These are phyloP conservation scores for Harringtonia lauricola DNA, from an alignment of 2,329 filamentous ascomycete species.

Conservation along the genomic window DNA sequence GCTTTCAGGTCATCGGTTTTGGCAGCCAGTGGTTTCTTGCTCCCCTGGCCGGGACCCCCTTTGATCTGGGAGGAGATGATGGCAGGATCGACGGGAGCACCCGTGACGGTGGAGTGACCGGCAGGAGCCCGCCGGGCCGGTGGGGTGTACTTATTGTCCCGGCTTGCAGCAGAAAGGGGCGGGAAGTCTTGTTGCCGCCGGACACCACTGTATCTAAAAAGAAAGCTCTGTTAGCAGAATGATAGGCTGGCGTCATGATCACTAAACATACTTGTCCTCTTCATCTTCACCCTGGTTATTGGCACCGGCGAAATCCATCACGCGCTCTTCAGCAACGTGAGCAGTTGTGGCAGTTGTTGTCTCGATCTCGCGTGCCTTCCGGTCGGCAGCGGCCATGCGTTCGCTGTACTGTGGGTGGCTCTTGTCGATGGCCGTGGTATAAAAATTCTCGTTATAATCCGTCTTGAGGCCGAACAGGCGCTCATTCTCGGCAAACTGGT, in stretches of 20 bases:
- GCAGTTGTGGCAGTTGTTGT: conserved; percentile 59
- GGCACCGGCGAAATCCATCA: conserved; percentile 53
- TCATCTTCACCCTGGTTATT: conserved; percentile 67
- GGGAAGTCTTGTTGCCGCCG: conserved; percentile 62
- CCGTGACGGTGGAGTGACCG: conserved; percentile 59
- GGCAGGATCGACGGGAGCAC: conserved; percentile 73
- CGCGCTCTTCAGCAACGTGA: conserved; percentile 84
- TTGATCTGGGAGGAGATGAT: conserved; percentile 82
- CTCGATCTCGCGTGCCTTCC: conserved; percentile 84
- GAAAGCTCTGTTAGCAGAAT: no score
- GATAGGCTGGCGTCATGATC: background rate
- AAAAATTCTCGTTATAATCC: conserved; percentile 88
- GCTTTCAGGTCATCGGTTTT: conserved; percentile 26
- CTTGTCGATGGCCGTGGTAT: conserved; percentile 85
- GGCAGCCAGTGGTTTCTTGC: conserved; percentile 24
- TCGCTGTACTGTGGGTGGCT: conserved; percentile 72
- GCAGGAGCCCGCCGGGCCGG: conserved; percentile 76
- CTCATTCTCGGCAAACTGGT: conserved; percentile 90
- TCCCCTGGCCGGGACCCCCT: conserved; percentile 20
- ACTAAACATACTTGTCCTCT: conserved; percentile 67
- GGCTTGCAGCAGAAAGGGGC: conserved; percentile 41
- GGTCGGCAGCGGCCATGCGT: conserved; percentile 67
- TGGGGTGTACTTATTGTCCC: conserved; percentile 72
- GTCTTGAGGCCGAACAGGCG: conserved; percentile 77
- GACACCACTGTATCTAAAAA: conserved; percentile 76